Evolutionary conservation across 495 filamentous ascomycete genomes (phyloP).

Genomic region (Aspergillus nidulans): DNA sequence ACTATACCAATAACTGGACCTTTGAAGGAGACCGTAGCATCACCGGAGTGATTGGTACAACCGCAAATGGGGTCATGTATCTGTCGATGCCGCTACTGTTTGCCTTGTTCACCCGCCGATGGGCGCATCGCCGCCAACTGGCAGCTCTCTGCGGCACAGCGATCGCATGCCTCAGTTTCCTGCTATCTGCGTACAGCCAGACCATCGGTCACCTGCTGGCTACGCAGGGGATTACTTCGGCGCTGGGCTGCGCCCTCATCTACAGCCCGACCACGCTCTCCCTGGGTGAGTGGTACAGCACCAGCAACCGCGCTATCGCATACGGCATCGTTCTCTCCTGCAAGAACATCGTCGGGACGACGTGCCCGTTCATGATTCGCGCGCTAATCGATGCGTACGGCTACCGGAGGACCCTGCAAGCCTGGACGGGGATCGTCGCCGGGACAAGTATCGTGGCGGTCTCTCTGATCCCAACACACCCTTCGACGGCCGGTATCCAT

Average conservation of each 20-base stretch:
- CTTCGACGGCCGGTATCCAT: conserved; percentile 53
- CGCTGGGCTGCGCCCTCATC: conserved; percentile 46
- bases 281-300: conserved; percentile 56
- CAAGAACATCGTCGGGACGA: conserved; percentile 44
- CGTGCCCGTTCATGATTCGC: conserved; percentile 50
- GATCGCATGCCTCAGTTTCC: conserved; percentile 15
- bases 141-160: conserved; percentile 3
- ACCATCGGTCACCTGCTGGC: conserved; percentile 49
- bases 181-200: conserved; percentile 48
- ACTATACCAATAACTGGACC: conserved; percentile 6
- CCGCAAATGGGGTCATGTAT: conserved; percentile 9
- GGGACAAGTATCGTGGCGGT: conserved; percentile 14
- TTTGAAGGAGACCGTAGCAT: conserved; percentile 6
- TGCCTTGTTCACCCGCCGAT: conserved; percentile 5
- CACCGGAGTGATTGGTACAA: conserved; percentile 6
- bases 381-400: conserved; percentile 50
- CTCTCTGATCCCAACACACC: conserved; percentile 49
- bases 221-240: conserved; percentile 53
- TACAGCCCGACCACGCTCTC: conserved; percentile 50
- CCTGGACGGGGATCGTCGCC: conserved; percentile 46
- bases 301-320: conserved; percentile 45
- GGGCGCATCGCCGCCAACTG: conserved; percentile 4
- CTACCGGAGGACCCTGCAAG: conserved; percentile 49
- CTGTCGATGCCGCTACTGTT: conserved; percentile 6
- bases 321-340: conserved; percentile 55